phyloP scores from a whole-genome alignment of 306 rosid species.

The Trifolium dubium region DNA sequence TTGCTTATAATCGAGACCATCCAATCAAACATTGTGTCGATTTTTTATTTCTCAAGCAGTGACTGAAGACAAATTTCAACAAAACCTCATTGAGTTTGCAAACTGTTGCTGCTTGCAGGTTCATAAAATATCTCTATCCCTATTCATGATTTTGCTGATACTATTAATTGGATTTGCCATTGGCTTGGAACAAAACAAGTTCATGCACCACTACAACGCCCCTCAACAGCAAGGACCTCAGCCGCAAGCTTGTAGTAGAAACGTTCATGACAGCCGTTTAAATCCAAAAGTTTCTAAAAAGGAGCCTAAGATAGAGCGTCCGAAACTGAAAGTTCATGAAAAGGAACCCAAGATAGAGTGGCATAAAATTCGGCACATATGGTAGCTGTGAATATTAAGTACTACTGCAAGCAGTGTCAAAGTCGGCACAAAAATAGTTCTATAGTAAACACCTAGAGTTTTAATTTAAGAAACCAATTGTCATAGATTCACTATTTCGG shows the following conservation, averaged over 20 bases:
- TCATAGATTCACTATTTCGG: too few species aligned
- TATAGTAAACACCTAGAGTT: too few species aligned
- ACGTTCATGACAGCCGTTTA: not conserved
- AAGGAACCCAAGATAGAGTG: not conserved
- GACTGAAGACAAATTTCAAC: not conserved
- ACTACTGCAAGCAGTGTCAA: too few species aligned
- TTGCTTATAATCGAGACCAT: not conserved
- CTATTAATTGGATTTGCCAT: constrained; percentile 52
- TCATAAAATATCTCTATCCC: constrained; percentile 26
- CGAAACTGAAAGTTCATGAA: not conserved
- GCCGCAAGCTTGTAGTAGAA: not conserved
- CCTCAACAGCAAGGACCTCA: constrained; percentile 17
- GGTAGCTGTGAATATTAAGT: constrained; percentile 47
- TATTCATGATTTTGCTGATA: constrained; percentile 51
- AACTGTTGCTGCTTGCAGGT: constrained; percentile 55
- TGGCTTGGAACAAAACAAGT: constrained; percentile 40
- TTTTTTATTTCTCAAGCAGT: not conserved
- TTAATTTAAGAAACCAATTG: too few species aligned
- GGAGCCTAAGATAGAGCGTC: not conserved
- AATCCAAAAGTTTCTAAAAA: constrained; percentile 8
- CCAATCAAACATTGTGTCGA: not conserved
- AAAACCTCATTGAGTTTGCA: constrained; percentile 21
- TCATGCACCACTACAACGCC: constrained; percentile 16
- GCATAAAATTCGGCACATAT: constrained; percentile 65
- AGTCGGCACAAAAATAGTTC: too few species aligned